Conservation (phyloP, 305 asterid species). For the Andrographis paniculata region DNA sequence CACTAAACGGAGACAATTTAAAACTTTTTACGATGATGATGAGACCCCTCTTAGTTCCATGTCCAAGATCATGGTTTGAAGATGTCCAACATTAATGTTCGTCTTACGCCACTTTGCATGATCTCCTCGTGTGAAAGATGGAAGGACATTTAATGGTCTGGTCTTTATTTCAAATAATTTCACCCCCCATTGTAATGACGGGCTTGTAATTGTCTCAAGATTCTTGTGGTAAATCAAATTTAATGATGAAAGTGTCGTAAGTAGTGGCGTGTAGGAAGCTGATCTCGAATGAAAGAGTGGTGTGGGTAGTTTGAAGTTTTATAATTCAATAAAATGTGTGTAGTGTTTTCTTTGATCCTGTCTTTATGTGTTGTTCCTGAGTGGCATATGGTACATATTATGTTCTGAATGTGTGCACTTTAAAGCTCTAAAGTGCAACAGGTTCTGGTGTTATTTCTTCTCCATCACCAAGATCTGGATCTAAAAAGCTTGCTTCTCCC, state of each 20-base stretch:
- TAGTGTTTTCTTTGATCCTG: not conserved
- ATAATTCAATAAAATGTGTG: not conserved
- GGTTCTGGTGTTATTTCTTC: slow-evolving; percentile 45
- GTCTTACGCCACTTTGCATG: too few relatives aligned
- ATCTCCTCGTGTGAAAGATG: too few relatives aligned
- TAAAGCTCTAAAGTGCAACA: slow-evolving; percentile 25
- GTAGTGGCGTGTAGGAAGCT: slow-evolving; percentile 2
- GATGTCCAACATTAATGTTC: too few relatives aligned
- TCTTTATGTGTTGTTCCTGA: slow-evolving; percentile 4
- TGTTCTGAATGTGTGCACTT: slow-evolving; percentile 4
- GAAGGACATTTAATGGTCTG: too few relatives aligned
- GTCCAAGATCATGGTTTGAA: too few relatives aligned
- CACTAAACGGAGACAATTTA: too few relatives aligned
- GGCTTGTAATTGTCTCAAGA: not conserved
- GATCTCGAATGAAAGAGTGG: not conserved
- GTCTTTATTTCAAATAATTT: too few relatives aligned
- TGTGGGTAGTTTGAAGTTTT: not conserved
- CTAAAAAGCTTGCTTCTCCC: slow-evolving; percentile 75
- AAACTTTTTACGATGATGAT: too few relatives aligned
- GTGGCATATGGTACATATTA: not conserved
- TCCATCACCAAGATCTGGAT: slow-evolving; percentile 64
- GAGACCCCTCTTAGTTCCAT: too few relatives aligned
- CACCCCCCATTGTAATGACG: not conserved
- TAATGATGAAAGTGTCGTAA: not conserved
- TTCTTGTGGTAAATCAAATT: not conserved